Base-by-base conservation (phyloP, 2,329 filamentous ascomycete genomes). In the Graphilbum sp. region DNA sequence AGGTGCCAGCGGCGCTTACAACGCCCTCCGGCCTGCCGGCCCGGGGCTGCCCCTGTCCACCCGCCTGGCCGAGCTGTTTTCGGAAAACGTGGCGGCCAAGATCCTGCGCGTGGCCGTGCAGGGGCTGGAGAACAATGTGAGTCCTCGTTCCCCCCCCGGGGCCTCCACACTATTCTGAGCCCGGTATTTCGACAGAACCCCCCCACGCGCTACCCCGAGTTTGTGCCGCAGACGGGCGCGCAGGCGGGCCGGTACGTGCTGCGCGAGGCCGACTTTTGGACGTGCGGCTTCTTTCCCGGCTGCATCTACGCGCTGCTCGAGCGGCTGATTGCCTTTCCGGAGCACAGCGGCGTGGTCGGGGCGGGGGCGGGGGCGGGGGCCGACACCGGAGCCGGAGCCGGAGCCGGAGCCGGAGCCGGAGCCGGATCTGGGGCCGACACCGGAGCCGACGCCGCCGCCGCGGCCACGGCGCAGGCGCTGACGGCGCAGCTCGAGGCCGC, bases 251-350 rank as follows among this genome's bases (percentile, higher is more conserved):
- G 37, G 21, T 49, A 49, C 36, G 27, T 39, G 12, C 38, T 45
- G 18, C 45, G 47, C 32, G 44, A 49, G 4, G 42, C 46, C 11
- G 34, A 43, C 19, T 50, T 50, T 43, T 60, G 57, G 57, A 60
- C 57, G 0, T 57, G 55, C 24, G 57, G 57, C 15, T 60, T 60
- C 49, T 60, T 60, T 36, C 57, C 57, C 0, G 57, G 57, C 1
- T 52, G 44, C 24, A 47, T 60, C 3, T 58, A 57, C 41, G 47
- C 49, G 7, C 15, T 60, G 2, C 43, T 56, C 0, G 57, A 60
- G 37, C 50, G 57, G 0, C 43, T 51, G 2, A 39, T 52, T 35
- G 53, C 50, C 36, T 57, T 50, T 17, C 57, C 57, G 0, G 43
- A 36, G 13, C 23, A 32, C 0, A 50, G 17, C 4, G 42, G 45